Base-by-base conservation (phyloP, 2,329 filamentous ascomycete genomes). In the Paraphaeosphaeria sporulosa region DNA sequence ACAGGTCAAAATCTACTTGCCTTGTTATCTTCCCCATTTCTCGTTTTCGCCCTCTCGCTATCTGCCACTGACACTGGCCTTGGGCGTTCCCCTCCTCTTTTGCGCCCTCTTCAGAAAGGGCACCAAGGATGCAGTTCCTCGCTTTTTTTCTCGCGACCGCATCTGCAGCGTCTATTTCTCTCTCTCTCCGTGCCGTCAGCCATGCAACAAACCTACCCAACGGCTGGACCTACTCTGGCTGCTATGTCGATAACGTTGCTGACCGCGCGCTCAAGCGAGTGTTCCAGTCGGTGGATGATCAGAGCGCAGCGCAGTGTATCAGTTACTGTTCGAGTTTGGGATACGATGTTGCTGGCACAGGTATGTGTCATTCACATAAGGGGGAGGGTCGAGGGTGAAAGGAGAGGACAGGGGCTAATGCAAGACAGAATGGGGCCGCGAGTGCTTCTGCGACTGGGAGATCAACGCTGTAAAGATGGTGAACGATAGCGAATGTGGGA, bases 381-480 rank as follows among this genome's bases (percentile, higher is more conserved):
- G 1, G 17, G 38, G 7, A n/a, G 17, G n/a, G 8, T 40, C 38
- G 10, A 32, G 6, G 4, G 30, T 8, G 10, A 9, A 32, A 12
- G 30, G 4, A 32, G 10, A 32, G 8, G 4, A 32, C 2, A 8
- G 15, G 19, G 4, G 17, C 38, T 40, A 42, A 19, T 58, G 48
- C 40, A 48, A 58, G 34, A 56, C 54, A 46, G 25, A 55, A n/a
- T 58, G 38, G 30, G 17, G 27, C 21, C 50, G 50, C 21, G 50
- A 47, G n/a, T 42, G 40, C 8, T 61, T 55, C 17, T 49, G 59
- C 48, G 59, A 50, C 12, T 49, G 40, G 6, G 38, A 58, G 13
- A 27, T 42, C 15, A 49, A 58, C 48, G 71, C 73, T 4, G 67
- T 77, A 55, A 63, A 68, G 27, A 25, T 12, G 9, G 48, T 6